A percentile compares a stretch with the other conserved stretches of the same genome.
Evolutionary conservation across 2,329 filamentous ascomycete genomes (phyloP).

Genomic region (Raffaelea albimanens): DNA sequence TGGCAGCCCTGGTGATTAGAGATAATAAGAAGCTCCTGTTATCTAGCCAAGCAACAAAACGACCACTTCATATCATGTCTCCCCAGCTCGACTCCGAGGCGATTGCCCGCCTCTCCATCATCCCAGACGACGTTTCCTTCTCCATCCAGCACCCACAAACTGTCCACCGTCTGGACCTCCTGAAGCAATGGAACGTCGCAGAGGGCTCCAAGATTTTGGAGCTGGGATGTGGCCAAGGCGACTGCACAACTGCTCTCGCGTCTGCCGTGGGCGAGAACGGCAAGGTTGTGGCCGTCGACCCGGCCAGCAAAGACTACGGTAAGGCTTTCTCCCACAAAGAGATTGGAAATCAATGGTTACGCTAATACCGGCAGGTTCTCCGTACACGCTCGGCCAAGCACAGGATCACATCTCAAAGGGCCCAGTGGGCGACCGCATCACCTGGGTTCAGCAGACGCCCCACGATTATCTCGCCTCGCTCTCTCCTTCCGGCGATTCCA

Average conservation of each 20-base stretch:
- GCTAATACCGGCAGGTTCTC: no score
- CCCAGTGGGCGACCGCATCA: constrained; percentile 29
- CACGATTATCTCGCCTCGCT: constrained; percentile 22
- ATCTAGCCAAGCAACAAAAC: no score
- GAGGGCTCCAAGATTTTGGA: constrained; percentile 39
- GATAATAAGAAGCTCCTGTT: no score
- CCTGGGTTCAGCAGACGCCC: constrained; percentile 30
- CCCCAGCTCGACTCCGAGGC: background rate
- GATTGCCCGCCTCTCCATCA: constrained; percentile 4
- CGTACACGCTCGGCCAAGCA: constrained; percentile 38
- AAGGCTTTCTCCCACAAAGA: background rate
- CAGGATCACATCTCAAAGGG: constrained; percentile 32
- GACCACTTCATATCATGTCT: background rate
- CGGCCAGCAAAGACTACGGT: constrained; percentile 38
- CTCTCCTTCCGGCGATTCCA: background rate
- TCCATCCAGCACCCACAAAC: constrained; percentile 5
- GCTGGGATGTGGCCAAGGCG: constrained; percentile 51
- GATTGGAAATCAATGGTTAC: no score
- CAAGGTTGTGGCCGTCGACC: constrained; percentile 41
- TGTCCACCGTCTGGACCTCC: constrained; percentile 25
- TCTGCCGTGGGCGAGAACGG: constrained; percentile 33
- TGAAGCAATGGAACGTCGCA: constrained; percentile 24
- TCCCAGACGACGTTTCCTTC: constrained; percentile 1
- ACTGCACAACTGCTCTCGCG: constrained; percentile 44
- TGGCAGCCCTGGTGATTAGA: no score